These are phyloP conservation scores for Bondarzewia mesenterica DNA, from an alignment of 1,284 basidiomycete genomes.

Conservation along the genomic window DNA sequence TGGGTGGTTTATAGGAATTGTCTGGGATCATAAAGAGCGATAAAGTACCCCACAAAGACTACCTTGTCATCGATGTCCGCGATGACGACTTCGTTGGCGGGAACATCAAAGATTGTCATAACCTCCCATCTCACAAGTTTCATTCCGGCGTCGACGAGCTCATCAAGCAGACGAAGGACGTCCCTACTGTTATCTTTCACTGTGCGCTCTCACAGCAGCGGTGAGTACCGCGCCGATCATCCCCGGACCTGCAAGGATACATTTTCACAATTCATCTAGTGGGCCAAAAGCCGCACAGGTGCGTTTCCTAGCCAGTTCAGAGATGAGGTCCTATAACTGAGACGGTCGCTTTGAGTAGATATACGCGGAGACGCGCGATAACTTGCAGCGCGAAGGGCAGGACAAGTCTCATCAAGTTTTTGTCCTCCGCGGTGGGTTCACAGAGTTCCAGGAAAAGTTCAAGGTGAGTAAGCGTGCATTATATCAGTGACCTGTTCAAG, in stretches of 20 bases:
- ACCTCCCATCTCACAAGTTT: constrained; percentile 57
- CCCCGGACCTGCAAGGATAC: background rate
- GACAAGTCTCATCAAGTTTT: constrained; percentile 45
- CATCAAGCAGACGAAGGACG: constrained; percentile 49
- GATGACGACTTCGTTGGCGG: constrained; percentile 71
- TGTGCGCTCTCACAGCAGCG: constrained; percentile 68
- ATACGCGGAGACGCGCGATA: constrained; percentile 51
- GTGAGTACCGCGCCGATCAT: constrained; percentile 30
- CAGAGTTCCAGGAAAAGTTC: constrained; percentile 58
- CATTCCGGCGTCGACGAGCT: constrained; percentile 46
- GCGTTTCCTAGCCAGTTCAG: constrained; percentile 14
- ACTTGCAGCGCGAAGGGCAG: constrained; percentile 27
- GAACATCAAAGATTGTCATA: constrained; percentile 57
- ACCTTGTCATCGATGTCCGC: constrained; percentile 69
- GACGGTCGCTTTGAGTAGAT: constrained; percentile 33
- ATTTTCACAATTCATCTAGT: constrained; percentile 26
- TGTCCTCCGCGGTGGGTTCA: constrained; percentile 65
- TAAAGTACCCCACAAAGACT: constrained; percentile 54
- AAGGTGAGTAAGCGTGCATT: constrained; percentile 35
- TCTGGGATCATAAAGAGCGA: constrained; percentile 54
- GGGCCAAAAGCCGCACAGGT: constrained; percentile 72
- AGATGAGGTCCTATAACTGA: background rate
- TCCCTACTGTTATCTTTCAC: constrained; percentile 65
- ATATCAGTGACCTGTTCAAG: background rate
- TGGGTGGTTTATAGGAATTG: constrained; percentile 45